A percentile compares a stretch with the other conserved stretches of the same genome.
Conservation (phyloP, 1,284 basidiomycete species). For the Cutaneotrichosporon dermatis region DNA sequence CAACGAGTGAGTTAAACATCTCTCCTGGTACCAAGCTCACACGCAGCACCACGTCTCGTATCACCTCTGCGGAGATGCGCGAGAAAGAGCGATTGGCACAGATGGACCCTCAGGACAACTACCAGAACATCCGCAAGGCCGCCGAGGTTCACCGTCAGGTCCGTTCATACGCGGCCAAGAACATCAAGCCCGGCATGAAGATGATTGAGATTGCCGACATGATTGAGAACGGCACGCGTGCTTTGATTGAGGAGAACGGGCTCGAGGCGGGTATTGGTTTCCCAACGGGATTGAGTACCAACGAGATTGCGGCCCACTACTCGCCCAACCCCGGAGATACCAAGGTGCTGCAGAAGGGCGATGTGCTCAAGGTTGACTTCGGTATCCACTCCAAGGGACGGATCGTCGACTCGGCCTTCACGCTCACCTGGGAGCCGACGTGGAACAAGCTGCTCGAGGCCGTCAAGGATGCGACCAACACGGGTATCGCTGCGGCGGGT, state of each 20-base stretch:
- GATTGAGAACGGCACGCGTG: conserved; percentile 86
- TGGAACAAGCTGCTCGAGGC: conserved; percentile 87
- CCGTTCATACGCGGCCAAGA: conserved; percentile 69
- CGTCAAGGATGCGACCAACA: conserved; percentile 89
- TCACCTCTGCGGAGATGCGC: conserved; percentile 84
- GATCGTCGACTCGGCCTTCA: conserved; percentile 95
- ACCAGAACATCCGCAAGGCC: conserved; percentile 82
- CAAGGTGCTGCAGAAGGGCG: conserved; percentile 70
- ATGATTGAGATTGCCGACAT: conserved; percentile 92
- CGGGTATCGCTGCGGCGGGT: conserved; percentile 84
- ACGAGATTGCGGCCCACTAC: conserved; percentile 95
- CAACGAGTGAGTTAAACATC: conserved; percentile 60
- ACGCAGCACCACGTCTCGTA: conserved; percentile 73
- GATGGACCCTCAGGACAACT: conserved; percentile 75
- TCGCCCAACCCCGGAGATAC: conserved; percentile 94
- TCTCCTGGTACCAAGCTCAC: background rate
- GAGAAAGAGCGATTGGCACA: conserved; percentile 71
- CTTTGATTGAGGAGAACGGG: conserved; percentile 86
- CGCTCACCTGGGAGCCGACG: conserved; percentile 79
- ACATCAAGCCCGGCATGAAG: conserved; percentile 87
- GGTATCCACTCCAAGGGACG: conserved; percentile 94
- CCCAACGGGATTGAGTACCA: conserved; percentile 92
- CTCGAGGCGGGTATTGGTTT: conserved; percentile 79
- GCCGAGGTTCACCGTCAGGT: conserved; percentile 97
- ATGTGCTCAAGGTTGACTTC: conserved; percentile 95